Evolutionary conservation across 257 asterid genomes (phyloP).

Genomic region (Primulina tabacum): DNA sequence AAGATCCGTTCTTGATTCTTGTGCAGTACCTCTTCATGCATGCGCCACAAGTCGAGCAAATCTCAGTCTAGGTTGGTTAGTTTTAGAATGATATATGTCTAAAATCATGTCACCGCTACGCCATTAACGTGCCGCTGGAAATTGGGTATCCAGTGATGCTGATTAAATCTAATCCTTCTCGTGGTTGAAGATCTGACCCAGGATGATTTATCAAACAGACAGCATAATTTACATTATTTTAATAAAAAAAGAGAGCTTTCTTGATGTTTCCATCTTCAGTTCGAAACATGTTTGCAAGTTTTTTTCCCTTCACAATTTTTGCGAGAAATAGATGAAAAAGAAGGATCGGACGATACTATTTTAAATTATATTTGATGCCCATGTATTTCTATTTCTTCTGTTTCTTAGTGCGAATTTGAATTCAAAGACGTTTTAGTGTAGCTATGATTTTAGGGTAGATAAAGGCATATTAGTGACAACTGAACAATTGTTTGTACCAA

Average conservation of each 20-base stretch:
- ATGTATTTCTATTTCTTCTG: too few species aligned
- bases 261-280: neutral
- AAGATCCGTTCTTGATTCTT: constrained; percentile 17
- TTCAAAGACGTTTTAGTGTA: too few species aligned
- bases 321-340: neutral
- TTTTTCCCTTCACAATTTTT: neutral
- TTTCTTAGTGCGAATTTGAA: neutral
- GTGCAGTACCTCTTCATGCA: constrained; percentile 65
- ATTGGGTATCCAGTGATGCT: neutral
- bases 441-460: too few species aligned
- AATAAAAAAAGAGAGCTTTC: neutral
- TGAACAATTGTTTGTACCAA: too few species aligned
- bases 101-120: neutral
- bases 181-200: neutral
- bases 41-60: constrained; percentile 51
- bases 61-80: constrained; percentile 14
- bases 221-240: too few species aligned
- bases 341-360: neutral
- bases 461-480: too few species aligned
- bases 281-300: neutral
- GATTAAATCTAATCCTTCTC: neutral
- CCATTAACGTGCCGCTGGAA: neutral
- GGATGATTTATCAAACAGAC: neutral
- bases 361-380: too few species aligned
- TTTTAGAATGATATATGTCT: neutral